Conservation (phyloP, 441 rosid species). For the Oxalis stricta region DNA sequence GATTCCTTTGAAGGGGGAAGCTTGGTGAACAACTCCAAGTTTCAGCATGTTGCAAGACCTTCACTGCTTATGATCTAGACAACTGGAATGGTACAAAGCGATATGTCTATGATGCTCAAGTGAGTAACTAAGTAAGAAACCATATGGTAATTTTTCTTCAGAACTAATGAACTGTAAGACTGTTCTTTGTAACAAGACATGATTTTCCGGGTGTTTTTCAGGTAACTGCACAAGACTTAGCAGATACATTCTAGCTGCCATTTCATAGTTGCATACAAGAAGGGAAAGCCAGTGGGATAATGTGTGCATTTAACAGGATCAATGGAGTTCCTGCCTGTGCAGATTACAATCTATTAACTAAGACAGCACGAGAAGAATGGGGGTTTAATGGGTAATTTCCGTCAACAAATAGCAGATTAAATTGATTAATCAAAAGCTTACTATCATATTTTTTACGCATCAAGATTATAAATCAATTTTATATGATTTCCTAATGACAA, state of each 20-base stretch:
- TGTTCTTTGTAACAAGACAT: background rate
- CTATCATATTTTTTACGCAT: background rate
- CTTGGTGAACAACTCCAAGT: conserved; percentile 30
- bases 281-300: conserved; percentile 65
- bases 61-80: conserved; percentile 63
- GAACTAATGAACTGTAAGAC: background rate
- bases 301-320: conserved; percentile 63
- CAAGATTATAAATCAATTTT: conserved; percentile 1
- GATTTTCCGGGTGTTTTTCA: conserved; percentile 6
- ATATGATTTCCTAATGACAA: too few relatives aligned
- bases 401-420: background rate
- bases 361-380: conserved; percentile 53
- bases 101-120: conserved; percentile 57
- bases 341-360: conserved; percentile 27
- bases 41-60: conserved; percentile 68
- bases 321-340: conserved; percentile 63
- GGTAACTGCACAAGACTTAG: conserved; percentile 57
- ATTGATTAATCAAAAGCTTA: background rate
- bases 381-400: conserved; percentile 42
- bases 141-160: too few relatives aligned
- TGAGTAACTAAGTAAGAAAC: conserved; percentile 5
- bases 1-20: conserved; percentile 18
- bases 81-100: conserved; percentile 44
- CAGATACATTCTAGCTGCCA: conserved; percentile 50
- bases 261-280: conserved; percentile 40